These are phyloP conservation scores for Metroxylon sagu DNA, from an alignment of 176 grass and related monocot species.

Conservation along the genomic window DNA sequence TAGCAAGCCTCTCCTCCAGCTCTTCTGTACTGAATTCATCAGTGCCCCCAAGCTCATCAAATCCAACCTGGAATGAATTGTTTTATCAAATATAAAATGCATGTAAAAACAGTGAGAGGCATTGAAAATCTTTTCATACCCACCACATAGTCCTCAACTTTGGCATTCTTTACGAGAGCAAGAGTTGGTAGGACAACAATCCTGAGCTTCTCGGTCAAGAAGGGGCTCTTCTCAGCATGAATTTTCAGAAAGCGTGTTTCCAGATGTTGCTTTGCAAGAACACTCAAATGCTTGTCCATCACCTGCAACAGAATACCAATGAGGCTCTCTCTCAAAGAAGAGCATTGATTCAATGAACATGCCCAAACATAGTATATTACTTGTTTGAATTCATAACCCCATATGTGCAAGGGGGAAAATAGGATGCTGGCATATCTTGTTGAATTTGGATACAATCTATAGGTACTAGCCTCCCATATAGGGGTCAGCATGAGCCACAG, in stretches of 20 bases:
- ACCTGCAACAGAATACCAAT: constrained; percentile 38
- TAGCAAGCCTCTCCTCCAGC: constrained; percentile 77
- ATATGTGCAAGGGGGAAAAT: too few species aligned
- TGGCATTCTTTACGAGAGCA: constrained; percentile 79
- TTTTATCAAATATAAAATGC: too few species aligned
- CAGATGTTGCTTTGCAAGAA: constrained; percentile 87
- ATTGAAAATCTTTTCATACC: constrained; percentile 3
- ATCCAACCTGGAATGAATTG: constrained; percentile 50
- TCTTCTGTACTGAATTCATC: constrained; percentile 82
- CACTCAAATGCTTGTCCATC: constrained; percentile 75
- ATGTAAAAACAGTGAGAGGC: too few species aligned
- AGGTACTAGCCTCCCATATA: too few species aligned
- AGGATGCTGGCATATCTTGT: too few species aligned
- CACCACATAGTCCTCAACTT: constrained; percentile 96
- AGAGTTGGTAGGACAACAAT: constrained; percentile 78
- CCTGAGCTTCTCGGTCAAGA: constrained; percentile 87
- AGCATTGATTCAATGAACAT: too few species aligned
- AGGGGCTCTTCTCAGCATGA: constrained; percentile 92
- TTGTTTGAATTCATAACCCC: too few species aligned
- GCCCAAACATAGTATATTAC: too few species aligned
- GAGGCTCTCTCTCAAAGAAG: too few species aligned
- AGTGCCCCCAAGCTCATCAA: constrained; percentile 83
- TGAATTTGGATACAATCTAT: too few species aligned
- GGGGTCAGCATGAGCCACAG: too few species aligned
- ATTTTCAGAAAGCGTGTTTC: constrained; percentile 94